These are phyloP conservation scores for Zalaria obscura DNA, from an alignment of 2,329 filamentous ascomycete species.

Conservation along the genomic window DNA sequence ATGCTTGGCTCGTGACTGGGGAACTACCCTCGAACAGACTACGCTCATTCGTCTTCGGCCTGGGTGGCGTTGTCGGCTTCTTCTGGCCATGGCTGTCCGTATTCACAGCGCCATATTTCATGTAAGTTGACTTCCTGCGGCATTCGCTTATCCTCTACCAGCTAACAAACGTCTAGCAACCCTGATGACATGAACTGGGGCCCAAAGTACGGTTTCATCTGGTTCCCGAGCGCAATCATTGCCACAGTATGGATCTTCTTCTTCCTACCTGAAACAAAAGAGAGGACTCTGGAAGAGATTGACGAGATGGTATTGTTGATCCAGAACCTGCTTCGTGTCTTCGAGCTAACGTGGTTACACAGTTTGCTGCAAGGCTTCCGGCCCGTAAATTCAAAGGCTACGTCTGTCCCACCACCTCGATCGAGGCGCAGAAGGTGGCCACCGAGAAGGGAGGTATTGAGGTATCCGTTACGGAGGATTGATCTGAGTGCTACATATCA, in stretches of 20 bases:
- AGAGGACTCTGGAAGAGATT: conserved; percentile 38
- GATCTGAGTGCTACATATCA: too few species aligned
- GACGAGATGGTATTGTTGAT: conserved; percentile 32
- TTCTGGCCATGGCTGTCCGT: conserved; percentile 42
- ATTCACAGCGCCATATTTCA: conserved; percentile 47
- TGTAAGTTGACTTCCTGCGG: conserved; percentile 41
- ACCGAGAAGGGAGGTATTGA: too few species aligned
- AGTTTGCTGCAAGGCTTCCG: conserved; percentile 25
- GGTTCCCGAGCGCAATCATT: conserved; percentile 26
- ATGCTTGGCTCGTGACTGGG: conserved; percentile 43
- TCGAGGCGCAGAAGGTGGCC: too few species aligned
- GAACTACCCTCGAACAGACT: conserved; percentile 44
- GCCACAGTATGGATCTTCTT: conserved; percentile 25
- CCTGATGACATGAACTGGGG: conserved; percentile 40
- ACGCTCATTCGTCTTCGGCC: conserved; percentile 42
- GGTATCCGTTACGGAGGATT: too few species aligned
- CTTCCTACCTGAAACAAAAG: conserved; percentile 40
- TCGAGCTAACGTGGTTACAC: too few species aligned
- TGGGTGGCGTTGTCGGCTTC: conserved; percentile 39
- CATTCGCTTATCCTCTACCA: too few species aligned
- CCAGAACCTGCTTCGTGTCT: too few species aligned
- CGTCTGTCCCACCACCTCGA: not conserved
- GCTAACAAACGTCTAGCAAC: conserved; percentile 34
- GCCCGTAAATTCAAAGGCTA: conserved; percentile 30
- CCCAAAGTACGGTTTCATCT: conserved; percentile 44